Evolutionary conservation across 805 yeast species (phyloP).

Genomic region (Schizosaccharomyces cryophilus): DNA sequence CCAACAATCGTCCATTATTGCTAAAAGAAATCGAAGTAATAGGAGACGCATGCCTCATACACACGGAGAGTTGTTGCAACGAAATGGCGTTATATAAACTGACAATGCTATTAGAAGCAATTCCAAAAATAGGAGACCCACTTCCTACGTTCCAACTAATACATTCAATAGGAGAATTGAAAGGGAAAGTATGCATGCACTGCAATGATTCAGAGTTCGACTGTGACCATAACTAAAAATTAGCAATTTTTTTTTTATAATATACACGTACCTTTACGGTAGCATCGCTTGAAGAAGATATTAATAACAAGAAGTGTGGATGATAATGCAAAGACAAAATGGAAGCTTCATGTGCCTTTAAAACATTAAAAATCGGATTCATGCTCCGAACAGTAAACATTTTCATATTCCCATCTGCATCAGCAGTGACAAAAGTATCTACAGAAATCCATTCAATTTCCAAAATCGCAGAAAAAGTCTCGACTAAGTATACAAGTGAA

Average conservation of each 20-base stretch:
- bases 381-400: not conserved
- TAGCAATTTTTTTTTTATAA: not conserved
- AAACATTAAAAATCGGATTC: not conserved
- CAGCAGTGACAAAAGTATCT: not conserved
- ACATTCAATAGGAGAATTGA: not conserved
- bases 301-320: not conserved
- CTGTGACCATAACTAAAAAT: not conserved
- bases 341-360: not conserved
- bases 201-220: not conserved
- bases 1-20: not conserved
- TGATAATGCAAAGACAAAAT: not conserved
- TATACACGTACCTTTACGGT: not conserved
- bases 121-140: not conserved
- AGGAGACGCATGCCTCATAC: not conserved
- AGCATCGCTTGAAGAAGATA: not conserved
- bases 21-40: not conserved
- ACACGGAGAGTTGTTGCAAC: not conserved
- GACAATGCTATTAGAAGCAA: not conserved
- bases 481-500: not conserved
- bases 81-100: not conserved
- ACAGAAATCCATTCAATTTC: not conserved
- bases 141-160: not conserved
- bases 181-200: not conserved
- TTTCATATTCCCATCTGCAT: not conserved
- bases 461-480: not conserved